Evolutionary conservation across 768 basidiomycete species (phyloP).

Genomic region (Lactarius deliciosus): DNA sequence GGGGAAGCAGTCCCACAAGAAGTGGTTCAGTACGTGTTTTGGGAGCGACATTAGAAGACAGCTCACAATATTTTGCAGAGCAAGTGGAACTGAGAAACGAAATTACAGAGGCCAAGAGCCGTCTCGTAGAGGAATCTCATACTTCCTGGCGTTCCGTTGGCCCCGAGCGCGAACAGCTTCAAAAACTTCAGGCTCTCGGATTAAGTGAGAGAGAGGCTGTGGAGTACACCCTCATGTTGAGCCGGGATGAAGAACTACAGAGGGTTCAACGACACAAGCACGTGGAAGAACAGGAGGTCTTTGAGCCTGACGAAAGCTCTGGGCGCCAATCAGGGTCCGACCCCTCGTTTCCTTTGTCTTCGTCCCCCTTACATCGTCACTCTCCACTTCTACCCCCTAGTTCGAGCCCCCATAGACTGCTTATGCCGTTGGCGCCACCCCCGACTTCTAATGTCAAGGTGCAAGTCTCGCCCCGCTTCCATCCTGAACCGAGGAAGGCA

Average conservation of each 20-base stretch:
- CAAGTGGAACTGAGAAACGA: conserved; percentile 62
- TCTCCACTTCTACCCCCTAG: conserved; percentile 29
- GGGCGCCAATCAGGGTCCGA: conserved; percentile 17
- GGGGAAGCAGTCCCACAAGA: conserved; percentile 32
- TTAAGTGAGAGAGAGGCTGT: conserved; percentile 72
- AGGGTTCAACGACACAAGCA: conserved; percentile 28
- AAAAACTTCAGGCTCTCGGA: conserved; percentile 60
- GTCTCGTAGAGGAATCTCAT: conserved; percentile 52
- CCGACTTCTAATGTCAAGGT: conserved; percentile 51
- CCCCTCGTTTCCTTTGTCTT: conserved; percentile 17
- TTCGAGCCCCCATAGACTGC: conserved; percentile 21
- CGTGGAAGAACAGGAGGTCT: conserved; percentile 51
- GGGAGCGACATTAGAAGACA: background rate
- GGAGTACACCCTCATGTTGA: conserved; percentile 82
- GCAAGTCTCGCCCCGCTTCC: conserved; percentile 49
- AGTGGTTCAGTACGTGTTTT: conserved; percentile 41
- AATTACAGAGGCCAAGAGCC: conserved; percentile 56
- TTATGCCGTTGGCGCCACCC: conserved; percentile 29
- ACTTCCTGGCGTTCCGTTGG: conserved; percentile 41
- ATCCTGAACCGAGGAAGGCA: conserved; percentile 57
- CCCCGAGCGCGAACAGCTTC: conserved; percentile 57
- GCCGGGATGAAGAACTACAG: conserved; percentile 66
- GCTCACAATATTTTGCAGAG: conserved; percentile 40
- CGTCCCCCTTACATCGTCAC: conserved; percentile 12
- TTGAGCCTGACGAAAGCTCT: conserved; percentile 45